Evolutionary conservation across 169 alveolate genomes (phyloP).

Genomic region (Fabrea salina): DNA sequence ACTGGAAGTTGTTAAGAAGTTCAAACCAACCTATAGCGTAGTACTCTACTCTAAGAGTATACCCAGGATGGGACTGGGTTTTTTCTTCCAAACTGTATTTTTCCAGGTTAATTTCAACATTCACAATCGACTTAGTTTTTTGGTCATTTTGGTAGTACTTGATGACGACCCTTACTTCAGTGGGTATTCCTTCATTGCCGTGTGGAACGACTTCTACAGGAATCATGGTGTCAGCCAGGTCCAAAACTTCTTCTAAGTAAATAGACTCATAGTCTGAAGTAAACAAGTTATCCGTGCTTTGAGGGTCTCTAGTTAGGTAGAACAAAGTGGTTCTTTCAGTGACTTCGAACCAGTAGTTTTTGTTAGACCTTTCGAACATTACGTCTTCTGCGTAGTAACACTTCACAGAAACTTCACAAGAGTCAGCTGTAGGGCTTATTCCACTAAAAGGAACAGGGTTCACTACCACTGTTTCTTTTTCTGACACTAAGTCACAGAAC

Average conservation of each 20-base stretch:
- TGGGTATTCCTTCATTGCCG: constrained; percentile 54
- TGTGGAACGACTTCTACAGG: constrained; percentile 47
- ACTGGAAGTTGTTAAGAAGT: constrained; percentile 61
- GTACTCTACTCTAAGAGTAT: constrained; percentile 44
- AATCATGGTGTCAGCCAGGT: constrained; percentile 43
- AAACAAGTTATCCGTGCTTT: background rate
- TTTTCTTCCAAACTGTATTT: constrained; percentile 41
- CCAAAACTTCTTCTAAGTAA: constrained; percentile 31
- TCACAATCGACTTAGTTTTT: constrained; percentile 40
- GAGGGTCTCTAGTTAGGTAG: constrained; percentile 38
- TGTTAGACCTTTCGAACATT: constrained; percentile 34
- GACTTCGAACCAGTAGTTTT: constrained; percentile 57
- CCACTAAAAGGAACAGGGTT: constrained; percentile 62
- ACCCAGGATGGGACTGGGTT: constrained; percentile 13
- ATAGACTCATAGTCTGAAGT: constrained; percentile 31
- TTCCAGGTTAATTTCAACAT: constrained; percentile 40
- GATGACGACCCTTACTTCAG: constrained; percentile 44
- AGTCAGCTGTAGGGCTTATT: constrained; percentile 54
- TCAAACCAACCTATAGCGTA: constrained; percentile 58
- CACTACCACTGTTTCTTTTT: constrained; percentile 45
- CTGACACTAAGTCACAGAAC: constrained; percentile 44
- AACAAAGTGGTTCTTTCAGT: constrained; percentile 29
- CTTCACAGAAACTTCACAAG: constrained; percentile 44
- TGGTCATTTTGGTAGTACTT: constrained; percentile 55
- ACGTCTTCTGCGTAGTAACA: constrained; percentile 64